phyloP scores from a whole-genome alignment of 2,329 filamentous ascomycete species.

The Phaeosphaeriaceae sp. region DNA sequence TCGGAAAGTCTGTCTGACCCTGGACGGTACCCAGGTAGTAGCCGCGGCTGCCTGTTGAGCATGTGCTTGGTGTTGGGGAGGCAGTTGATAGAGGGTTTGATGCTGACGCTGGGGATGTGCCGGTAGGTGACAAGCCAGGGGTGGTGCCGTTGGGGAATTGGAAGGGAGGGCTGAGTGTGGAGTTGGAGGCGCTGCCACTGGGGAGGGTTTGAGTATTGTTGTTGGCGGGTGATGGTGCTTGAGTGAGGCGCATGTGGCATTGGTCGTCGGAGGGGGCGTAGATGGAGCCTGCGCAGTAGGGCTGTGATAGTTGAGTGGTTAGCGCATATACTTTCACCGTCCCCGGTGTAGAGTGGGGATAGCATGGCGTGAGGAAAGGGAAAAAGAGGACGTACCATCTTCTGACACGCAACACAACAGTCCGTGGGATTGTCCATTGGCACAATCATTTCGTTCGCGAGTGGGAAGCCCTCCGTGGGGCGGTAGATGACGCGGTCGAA shows the following conservation, averaged over 20 bases:
- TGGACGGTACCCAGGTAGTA: slow-evolving; percentile 27
- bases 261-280: slow-evolving; percentile 21
- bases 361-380: no score
- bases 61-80: background rate
- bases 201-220: slow-evolving; percentile 1
- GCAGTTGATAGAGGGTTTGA: slow-evolving; percentile 8
- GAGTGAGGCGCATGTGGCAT: slow-evolving; percentile 34
- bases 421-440: slow-evolving; percentile 14
- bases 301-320: slow-evolving; percentile 4
- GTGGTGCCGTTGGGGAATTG: slow-evolving; percentile 8
- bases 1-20: slow-evolving; percentile 22
- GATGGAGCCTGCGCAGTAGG: slow-evolving; percentile 35
- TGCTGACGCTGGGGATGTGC: slow-evolving; percentile 10
- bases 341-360: no score
- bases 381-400: slow-evolving; percentile 23
- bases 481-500: slow-evolving; percentile 34
- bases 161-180: background rate
- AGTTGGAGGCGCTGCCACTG: background rate
- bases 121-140: slow-evolving; percentile 6
- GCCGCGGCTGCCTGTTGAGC: slow-evolving; percentile 16
- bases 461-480: slow-evolving; percentile 24
- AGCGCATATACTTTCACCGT: no score
- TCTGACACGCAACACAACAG: slow-evolving; percentile 39
- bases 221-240: slow-evolving; percentile 14
- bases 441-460: slow-evolving; percentile 27